These are phyloP conservation scores for Pinus albicaulis DNA, from an alignment of 75 land plant genomes.

Conservation along the genomic window DNA sequence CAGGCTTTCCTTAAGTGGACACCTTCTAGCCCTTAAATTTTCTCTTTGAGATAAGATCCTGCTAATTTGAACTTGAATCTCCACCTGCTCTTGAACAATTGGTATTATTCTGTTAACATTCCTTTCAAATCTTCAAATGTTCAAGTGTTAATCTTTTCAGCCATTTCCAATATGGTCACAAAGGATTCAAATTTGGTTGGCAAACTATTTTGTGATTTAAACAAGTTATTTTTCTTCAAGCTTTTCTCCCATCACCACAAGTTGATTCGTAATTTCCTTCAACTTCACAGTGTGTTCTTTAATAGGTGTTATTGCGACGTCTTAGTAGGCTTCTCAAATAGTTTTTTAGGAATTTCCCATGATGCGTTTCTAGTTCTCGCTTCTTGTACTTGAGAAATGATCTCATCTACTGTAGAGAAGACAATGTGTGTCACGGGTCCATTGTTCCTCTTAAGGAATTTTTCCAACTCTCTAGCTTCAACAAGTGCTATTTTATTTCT, in stretches of 20 bases:
- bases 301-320: not conserved
- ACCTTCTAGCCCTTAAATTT: too few species aligned
- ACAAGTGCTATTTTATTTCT: too few species aligned
- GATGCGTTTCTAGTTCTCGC: too few species aligned
- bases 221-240: not conserved
- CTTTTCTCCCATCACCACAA: not conserved
- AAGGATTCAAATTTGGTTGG: not conserved
- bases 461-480: too few species aligned
- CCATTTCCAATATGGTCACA: not conserved
- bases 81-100: not conserved
- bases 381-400: too few species aligned
- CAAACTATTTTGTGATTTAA: not conserved
- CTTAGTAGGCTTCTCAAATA: not conserved
- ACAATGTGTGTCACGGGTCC: too few species aligned
- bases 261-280: not conserved
- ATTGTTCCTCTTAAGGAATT: too few species aligned
- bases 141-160: not conserved
- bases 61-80: too few species aligned
- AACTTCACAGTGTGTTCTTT: not conserved
- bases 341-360: not conserved
- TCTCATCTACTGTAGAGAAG: too few species aligned
- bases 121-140: not conserved
- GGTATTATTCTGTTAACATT: not conserved
- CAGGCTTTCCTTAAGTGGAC: too few species aligned
- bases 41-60: too few species aligned